Percentiles rank a stretch among this genome's conserved stretches.
Evolutionary conservation across 495 filamentous ascomycete genomes (phyloP).

Genomic region (Podospora anserina): DNA sequence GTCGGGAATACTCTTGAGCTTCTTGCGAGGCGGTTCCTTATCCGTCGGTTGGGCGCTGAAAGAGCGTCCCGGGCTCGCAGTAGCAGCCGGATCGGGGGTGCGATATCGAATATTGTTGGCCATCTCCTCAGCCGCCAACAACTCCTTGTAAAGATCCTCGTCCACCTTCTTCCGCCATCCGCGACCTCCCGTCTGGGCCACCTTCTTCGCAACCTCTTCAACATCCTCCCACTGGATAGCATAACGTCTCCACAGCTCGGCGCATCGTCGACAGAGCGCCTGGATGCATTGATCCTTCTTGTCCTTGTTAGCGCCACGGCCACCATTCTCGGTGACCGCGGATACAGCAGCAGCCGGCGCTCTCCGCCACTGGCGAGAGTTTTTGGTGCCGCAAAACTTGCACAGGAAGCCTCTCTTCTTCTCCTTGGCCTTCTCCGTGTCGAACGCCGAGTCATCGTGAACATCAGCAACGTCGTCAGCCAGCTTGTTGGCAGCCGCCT

Average conservation of each 20-base stretch:
- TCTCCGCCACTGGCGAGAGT: constrained; percentile 86
- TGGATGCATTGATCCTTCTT: constrained; percentile 73
- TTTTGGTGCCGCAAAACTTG: constrained; percentile 82
- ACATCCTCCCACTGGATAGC: constrained; percentile 92
- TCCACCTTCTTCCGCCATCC: constrained; percentile 86
- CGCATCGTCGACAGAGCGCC: constrained; percentile 86
- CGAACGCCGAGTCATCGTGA: constrained; percentile 93
- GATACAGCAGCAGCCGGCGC: constrained; percentile 77
- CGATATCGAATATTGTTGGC: constrained; percentile 42
- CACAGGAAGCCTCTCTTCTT: constrained; percentile 85
- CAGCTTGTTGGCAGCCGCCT: constrained; percentile 64
- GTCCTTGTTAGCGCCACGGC: constrained; percentile 61
- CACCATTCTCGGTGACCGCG: constrained; percentile 62
- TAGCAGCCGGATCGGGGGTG: constrained; percentile 39
- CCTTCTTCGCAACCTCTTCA: constrained; percentile 91
- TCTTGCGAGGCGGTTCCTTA: constrained; percentile 53
- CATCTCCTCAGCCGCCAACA: constrained; percentile 53
- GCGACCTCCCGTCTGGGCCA: constrained; percentile 74
- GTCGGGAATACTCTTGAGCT: constrained; percentile 45
- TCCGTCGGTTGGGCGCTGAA: constrained; percentile 17
- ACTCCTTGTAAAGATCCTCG: constrained; percentile 84
- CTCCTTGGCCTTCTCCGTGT: constrained; percentile 75
- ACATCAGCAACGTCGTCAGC: constrained; percentile 92
- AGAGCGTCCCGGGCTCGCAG: constrained; percentile 42
- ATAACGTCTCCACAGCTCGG: constrained; percentile 88